phyloP scores from a whole-genome alignment of 441 rosid species.

The Eutrema salsugineum region DNA sequence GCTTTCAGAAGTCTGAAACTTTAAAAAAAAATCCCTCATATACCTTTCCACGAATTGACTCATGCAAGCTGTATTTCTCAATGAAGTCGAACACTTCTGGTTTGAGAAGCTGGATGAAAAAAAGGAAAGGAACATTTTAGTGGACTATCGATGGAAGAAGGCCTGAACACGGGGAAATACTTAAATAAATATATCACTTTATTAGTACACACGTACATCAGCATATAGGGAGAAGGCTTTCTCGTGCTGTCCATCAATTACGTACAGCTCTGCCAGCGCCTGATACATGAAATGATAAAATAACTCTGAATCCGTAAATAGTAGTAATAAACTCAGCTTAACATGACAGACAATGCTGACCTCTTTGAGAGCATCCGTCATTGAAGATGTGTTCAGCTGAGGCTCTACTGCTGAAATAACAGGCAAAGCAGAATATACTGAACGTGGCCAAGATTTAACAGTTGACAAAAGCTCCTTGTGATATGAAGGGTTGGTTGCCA shows the following conservation, averaged over 20 bases:
- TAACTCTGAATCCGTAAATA: conserved; percentile 17
- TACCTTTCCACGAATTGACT: conserved; percentile 93
- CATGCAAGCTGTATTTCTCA: conserved; percentile 85
- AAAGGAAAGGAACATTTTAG: conserved; percentile 25
- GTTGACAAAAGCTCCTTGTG: conserved; percentile 87
- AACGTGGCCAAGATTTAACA: conserved; percentile 93
- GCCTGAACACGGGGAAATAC: background rate
- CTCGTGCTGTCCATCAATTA: conserved; percentile 84
- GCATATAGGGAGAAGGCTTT: conserved; percentile 92
- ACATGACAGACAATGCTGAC: conserved; percentile 35
- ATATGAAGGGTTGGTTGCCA: conserved; percentile 86
- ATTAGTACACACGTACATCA: conserved; percentile 69
- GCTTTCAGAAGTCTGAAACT: background rate
- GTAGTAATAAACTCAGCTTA: conserved; percentile 26
- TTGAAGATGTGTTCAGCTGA: conserved; percentile 90
- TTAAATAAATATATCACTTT: conserved; percentile 10
- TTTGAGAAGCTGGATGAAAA: conserved; percentile 78
- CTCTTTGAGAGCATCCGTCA: conserved; percentile 98
- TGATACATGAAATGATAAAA: conserved; percentile 33
- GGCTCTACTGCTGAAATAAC: conserved; percentile 97
- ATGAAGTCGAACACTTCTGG: conserved; percentile 85
- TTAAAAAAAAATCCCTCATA: background rate
- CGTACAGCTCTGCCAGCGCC: conserved; percentile 94
- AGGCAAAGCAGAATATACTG: conserved; percentile 79
- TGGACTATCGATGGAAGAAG: background rate